Conservation (phyloP, 495 filamentous ascomycete genomes). For the Saxophila tyrrhenica region DNA sequence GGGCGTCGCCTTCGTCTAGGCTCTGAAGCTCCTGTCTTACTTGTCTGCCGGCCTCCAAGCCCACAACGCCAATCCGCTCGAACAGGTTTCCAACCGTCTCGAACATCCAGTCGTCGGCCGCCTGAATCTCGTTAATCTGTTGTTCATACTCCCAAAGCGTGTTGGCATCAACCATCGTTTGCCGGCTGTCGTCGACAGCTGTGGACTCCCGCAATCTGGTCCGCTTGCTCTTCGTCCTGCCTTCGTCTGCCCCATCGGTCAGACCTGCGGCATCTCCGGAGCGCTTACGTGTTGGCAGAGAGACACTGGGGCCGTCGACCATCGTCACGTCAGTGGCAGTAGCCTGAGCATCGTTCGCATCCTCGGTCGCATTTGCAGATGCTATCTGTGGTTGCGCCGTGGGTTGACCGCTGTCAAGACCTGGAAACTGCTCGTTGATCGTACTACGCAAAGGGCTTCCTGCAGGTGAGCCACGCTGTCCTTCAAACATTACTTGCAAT, state of each 20-base stretch:
- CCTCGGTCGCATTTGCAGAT: slow-evolving; percentile 7
- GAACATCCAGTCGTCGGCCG: slow-evolving; percentile 69
- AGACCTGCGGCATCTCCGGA: slow-evolving; percentile 53
- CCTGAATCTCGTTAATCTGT: slow-evolving; percentile 53
- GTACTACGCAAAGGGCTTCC: not conserved
- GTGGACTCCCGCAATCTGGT: slow-evolving; percentile 68
- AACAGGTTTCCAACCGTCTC: slow-evolving; percentile 54
- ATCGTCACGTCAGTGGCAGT: not conserved
- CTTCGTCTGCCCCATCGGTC: slow-evolving; percentile 41
- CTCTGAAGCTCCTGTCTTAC: slow-evolving; percentile 11
- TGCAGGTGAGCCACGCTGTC: not conserved
- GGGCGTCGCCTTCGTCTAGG: not conserved
- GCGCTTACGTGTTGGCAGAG: slow-evolving; percentile 42
- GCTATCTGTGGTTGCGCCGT: slow-evolving; percentile 16
- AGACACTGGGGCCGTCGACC: not conserved
- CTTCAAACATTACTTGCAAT: not conserved
- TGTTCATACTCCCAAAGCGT: slow-evolving; percentile 54
- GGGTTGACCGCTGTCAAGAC: slow-evolving; percentile 14
- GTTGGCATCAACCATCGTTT: slow-evolving; percentile 20
- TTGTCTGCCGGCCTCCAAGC: slow-evolving; percentile 6
- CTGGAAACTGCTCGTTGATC: slow-evolving; percentile 15
- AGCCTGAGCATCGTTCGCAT: not conserved
- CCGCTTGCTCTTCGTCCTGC: slow-evolving; percentile 69
- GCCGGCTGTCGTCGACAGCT: slow-evolving; percentile 27
- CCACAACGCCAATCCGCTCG: slow-evolving; percentile 51